Evolutionary conservation across 2,329 filamentous ascomycete species (phyloP).

Genomic region (Parastagonospora nodorum): DNA sequence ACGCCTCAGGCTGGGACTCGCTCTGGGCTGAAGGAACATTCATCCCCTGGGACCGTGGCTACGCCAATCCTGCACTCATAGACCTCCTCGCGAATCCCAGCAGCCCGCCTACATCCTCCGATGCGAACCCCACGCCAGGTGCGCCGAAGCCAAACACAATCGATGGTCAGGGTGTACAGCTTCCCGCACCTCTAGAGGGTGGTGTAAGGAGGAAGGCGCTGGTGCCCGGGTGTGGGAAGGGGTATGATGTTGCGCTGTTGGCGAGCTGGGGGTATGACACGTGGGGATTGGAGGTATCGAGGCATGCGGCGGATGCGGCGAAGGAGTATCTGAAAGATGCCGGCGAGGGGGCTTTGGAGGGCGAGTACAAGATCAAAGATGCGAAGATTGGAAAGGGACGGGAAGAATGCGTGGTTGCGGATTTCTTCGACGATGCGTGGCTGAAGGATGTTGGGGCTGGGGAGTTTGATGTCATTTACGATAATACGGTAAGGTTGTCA

Average conservation of each 20-base stretch:
- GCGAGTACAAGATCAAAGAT: slow-evolving; percentile 51
- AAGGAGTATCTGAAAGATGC: slow-evolving; percentile 44
- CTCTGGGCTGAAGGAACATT: slow-evolving; percentile 60
- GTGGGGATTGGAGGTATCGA: slow-evolving; percentile 72
- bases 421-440: slow-evolving; percentile 71
- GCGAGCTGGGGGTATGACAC: slow-evolving; percentile 77
- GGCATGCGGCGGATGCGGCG: slow-evolving; percentile 55
- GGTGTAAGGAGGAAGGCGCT: slow-evolving; percentile 62
- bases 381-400: slow-evolving; percentile 54
- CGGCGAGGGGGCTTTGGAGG: slow-evolving; percentile 42
- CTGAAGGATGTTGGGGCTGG: slow-evolving; percentile 44
- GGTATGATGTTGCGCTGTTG: slow-evolving; percentile 80
- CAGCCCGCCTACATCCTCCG: slow-evolving; percentile 13
- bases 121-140: slow-evolving; percentile 24
- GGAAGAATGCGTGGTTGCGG: slow-evolving; percentile 63
- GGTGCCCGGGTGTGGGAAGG: slow-evolving; percentile 81
- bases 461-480: slow-evolving; percentile 70
- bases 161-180: slow-evolving; percentile 4
- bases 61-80: slow-evolving; percentile 63
- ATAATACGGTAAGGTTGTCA: slow-evolving; percentile 60
- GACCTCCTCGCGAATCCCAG: slow-evolving; percentile 52
- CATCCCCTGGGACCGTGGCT: slow-evolving; percentile 65
- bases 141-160: slow-evolving; percentile 12
- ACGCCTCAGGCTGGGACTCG: slow-evolving; percentile 57
- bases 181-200: background rate